A percentile compares a stretch with the other conserved stretches of the same genome.
phyloP scores from a whole-genome alignment of 2,329 filamentous ascomycete species.

The Neopestalotiopsis clavispora region DNA sequence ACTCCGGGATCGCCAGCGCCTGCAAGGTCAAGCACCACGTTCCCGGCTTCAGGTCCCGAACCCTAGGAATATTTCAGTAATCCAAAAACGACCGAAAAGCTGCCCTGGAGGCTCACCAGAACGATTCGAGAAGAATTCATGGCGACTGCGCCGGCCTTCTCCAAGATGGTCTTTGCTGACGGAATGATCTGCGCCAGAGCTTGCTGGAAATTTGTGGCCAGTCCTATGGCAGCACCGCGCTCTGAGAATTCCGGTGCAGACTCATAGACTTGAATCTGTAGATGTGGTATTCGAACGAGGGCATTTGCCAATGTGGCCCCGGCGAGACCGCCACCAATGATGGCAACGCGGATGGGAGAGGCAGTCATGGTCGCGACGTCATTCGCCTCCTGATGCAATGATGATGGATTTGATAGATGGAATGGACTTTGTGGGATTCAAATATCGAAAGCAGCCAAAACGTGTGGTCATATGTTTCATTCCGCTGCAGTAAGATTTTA shows the following conservation, averaged over 20 bases:
- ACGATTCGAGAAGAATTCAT: conserved; percentile 22
- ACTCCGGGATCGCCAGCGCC: conserved; percentile 18
- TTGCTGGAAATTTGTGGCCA: conserved; percentile 20
- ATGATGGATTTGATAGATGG: too few species aligned
- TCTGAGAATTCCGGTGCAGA: conserved; percentile 28
- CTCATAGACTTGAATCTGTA: conserved; percentile 30
- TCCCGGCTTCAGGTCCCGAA: conserved; percentile 21
- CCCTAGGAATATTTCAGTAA: conserved; percentile 15
- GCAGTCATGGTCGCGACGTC: background rate
- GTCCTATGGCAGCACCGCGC: conserved; percentile 28
- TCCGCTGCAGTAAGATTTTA: too few species aligned
- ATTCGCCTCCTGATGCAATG: too few species aligned
- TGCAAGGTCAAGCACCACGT: conserved; percentile 22
- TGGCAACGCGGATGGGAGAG: conserved; percentile 22
- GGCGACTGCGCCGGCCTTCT: conserved; percentile 24
- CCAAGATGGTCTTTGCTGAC: conserved; percentile 18
- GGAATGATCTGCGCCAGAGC: conserved; percentile 23
- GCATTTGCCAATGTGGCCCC: conserved; percentile 27
- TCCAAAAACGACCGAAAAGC: background rate
- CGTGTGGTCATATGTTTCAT: too few species aligned
- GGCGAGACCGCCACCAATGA: conserved; percentile 29
- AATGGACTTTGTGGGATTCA: too few species aligned
- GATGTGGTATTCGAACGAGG: conserved; percentile 20
- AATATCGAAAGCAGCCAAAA: too few species aligned
- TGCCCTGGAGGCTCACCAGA: background rate